These are phyloP conservation scores for Rhodosporidiobolus odoratus DNA, from an alignment of 768 basidiomycete species.

Conservation along the genomic window DNA sequence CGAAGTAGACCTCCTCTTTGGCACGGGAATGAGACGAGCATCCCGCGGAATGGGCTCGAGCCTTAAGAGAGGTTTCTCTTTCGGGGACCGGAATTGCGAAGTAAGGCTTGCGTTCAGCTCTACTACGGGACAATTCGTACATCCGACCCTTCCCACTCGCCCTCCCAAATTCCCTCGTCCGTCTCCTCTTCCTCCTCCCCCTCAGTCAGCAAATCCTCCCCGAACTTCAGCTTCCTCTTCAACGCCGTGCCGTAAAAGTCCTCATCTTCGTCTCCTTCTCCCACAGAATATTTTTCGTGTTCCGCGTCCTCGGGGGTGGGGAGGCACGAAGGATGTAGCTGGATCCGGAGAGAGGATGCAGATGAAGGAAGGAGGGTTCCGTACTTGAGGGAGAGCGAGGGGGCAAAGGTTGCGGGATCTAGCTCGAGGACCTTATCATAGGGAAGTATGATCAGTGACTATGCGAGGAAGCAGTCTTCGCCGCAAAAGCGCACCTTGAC, in stretches of 20 bases:
- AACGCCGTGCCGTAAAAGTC: not conserved
- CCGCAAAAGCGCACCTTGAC: constrained; percentile 34
- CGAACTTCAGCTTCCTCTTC: constrained; percentile 9
- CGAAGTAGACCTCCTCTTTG: no score
- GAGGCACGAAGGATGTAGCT: constrained; percentile 32
- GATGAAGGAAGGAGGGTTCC: constrained; percentile 24
- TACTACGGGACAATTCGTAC: not conserved
- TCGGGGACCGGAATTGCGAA: no score
- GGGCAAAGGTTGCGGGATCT: constrained; percentile 29
- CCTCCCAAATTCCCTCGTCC: constrained; percentile 13
- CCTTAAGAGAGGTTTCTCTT: no score
- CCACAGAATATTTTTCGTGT: not conserved
- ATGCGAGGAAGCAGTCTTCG: not conserved
- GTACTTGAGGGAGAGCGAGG: constrained; percentile 35
- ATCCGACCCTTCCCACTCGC: constrained; percentile 14
- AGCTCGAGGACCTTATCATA: constrained; percentile 37
- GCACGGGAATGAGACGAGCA: no score
- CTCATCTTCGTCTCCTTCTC: constrained; percentile 1
- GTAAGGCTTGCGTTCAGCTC: no score
- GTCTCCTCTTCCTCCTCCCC: not conserved
- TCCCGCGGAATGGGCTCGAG: no score
- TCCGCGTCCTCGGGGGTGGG: not conserved
- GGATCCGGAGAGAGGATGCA: constrained; percentile 18
- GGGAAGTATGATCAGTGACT: not conserved
- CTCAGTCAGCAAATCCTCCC: constrained; percentile 14